These are phyloP conservation scores for Croton setiger DNA, from an alignment of 441 rosid species.

Conservation along the genomic window DNA sequence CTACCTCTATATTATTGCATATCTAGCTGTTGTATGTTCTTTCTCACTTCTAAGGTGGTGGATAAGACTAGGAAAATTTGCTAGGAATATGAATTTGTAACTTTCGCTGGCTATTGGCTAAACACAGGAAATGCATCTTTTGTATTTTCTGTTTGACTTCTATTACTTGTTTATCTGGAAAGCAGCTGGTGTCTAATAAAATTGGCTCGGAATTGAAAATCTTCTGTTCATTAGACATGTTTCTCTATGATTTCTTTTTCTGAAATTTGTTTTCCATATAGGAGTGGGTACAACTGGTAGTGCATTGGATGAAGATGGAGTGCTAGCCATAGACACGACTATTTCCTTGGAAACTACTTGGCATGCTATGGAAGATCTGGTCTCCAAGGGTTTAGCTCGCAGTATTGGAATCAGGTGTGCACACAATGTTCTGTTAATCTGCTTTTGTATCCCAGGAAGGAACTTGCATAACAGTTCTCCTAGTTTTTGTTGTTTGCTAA, in stretches of 20 bases:
- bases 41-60: neutral
- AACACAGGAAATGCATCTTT: neutral
- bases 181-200: neutral
- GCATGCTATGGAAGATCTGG: constrained; percentile 90
- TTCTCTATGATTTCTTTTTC: neutral
- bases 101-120: no score
- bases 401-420: constrained; percentile 88
- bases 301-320: constrained; percentile 75
- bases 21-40: neutral
- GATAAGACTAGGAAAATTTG: neutral
- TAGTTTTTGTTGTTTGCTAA: neutral
- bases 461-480: neutral
- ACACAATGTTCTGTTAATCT: neutral
- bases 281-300: constrained; percentile 82
- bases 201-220: neutral
- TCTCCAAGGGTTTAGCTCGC: constrained; percentile 79
- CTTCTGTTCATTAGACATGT: neutral
- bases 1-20: no score
- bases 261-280: constrained; percentile 21
- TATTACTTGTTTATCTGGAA: neutral
- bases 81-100: no score
- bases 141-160: neutral
- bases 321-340: constrained; percentile 79
- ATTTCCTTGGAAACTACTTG: constrained; percentile 83
- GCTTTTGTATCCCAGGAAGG: neutral